These are phyloP conservation scores for Noccaea bulbosa DNA, from an alignment of 345 rosid species.

Conservation along the genomic window DNA sequence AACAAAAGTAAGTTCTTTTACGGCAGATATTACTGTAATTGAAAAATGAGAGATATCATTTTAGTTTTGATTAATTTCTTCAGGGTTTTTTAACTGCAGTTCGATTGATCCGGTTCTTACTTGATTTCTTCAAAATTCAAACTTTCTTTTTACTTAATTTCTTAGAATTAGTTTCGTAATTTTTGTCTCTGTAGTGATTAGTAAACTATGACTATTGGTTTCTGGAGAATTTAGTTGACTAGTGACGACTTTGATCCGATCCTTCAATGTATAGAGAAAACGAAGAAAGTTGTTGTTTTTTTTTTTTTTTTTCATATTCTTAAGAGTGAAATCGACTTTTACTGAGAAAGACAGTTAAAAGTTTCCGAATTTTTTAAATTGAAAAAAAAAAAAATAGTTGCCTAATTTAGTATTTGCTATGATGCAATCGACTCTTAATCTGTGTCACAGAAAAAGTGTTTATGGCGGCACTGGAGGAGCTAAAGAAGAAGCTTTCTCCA, in stretches of 20 bases:
- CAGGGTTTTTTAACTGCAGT: constrained; percentile 8
- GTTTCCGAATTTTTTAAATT: not conserved
- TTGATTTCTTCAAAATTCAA: not conserved
- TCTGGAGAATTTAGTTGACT: constrained; percentile 21
- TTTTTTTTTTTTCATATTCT: not conserved
- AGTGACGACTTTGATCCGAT: constrained; percentile 4
- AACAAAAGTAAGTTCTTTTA: constrained; percentile 11
- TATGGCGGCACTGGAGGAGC: constrained; percentile 93
- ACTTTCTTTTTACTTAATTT: not conserved
- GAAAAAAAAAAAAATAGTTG: not conserved
- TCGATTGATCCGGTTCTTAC: constrained; percentile 15
- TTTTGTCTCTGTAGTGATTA: constrained; percentile 1
- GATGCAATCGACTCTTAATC: not conserved
- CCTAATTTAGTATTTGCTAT: not conserved
- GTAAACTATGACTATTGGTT: constrained; percentile 5
- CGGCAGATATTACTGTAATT: not conserved
- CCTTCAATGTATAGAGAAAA: not conserved
- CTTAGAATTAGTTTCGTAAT: not conserved
- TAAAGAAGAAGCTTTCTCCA: constrained; percentile 82
- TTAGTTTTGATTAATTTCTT: constrained; percentile 25
- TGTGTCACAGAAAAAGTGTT: constrained; percentile 24
- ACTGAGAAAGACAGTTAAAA: not conserved
- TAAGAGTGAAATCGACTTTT: constrained; percentile 6
- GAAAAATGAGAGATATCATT: not conserved
- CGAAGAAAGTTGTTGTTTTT: too few species aligned